Conservation (phyloP, 768 basidiomycete species). For the Tulasnella calospora region DNA sequence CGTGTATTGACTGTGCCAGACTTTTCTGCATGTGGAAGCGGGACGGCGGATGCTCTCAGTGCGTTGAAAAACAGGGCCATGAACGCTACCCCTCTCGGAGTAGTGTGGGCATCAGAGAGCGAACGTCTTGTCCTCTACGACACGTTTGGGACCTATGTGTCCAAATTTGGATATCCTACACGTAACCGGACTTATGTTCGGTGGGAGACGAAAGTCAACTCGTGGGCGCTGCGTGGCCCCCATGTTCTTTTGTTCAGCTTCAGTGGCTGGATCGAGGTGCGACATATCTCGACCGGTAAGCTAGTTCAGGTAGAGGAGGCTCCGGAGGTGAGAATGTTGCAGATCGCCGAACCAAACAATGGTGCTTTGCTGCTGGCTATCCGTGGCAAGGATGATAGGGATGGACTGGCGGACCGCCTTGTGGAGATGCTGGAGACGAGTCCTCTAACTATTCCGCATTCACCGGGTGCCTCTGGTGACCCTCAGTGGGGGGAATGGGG, state of each 20-base stretch:
- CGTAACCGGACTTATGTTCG: conserved; percentile 60
- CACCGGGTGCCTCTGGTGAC: conserved; percentile 30
- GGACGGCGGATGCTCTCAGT: conserved; percentile 35
- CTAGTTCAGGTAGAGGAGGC: conserved; percentile 83
- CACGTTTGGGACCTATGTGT: conserved; percentile 69
- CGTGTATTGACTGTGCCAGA: conserved; percentile 52
- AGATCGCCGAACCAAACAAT: conserved; percentile 41
- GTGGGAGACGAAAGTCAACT: conserved; percentile 68
- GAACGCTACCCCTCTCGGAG: conserved; percentile 57
- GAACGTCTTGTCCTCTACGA: conserved; percentile 74
- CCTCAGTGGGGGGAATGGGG: conserved; percentile 70
- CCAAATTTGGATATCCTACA: conserved; percentile 59
- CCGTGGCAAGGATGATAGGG: conserved; percentile 55
- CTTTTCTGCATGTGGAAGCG: conserved; percentile 41
- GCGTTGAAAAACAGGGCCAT: conserved; percentile 59
- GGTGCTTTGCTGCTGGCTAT: conserved; percentile 59
- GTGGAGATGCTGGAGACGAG: conserved; percentile 65
- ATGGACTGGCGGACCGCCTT: conserved; percentile 57
- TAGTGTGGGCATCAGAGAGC: conserved; percentile 49
- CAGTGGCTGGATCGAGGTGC: conserved; percentile 65
- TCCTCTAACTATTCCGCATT: conserved; percentile 42
- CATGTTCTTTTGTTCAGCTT: conserved; percentile 69
- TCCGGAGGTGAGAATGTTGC: conserved; percentile 59
- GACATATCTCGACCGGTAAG: conserved; percentile 56
- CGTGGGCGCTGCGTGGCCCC: conserved; percentile 56